These are phyloP conservation scores for Kodamaea alishanica DNA, from an alignment of 1,139 yeast genomes.

Conservation along the genomic window DNA sequence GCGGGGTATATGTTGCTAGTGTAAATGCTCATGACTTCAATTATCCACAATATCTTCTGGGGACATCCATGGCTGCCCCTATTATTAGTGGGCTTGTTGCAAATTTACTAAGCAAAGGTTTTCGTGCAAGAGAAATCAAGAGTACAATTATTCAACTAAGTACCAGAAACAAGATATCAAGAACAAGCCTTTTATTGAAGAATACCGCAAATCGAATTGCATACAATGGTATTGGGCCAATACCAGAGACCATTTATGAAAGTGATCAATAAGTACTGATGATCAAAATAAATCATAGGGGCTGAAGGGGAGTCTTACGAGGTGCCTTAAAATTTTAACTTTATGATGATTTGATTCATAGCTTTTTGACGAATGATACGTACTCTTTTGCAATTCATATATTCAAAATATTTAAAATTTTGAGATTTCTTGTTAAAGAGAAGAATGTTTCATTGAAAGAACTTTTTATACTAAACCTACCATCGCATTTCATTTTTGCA, in stretches of 20 bases:
- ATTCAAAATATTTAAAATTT: too few relatives aligned
- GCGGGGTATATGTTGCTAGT: conserved; percentile 66
- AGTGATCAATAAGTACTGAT: background rate
- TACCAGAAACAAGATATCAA: conserved; percentile 34
- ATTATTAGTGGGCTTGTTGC: conserved; percentile 73
- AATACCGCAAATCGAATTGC: conserved; percentile 42
- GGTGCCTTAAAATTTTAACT: too few relatives aligned
- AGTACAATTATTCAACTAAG: conserved; percentile 36
- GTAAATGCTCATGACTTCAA: conserved; percentile 24
- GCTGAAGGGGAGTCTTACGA: too few relatives aligned
- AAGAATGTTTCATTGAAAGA: too few relatives aligned
- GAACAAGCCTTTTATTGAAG: conserved; percentile 26
- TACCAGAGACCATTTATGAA: conserved; percentile 3
- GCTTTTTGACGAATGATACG: too few relatives aligned
- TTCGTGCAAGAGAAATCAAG: conserved; percentile 39
- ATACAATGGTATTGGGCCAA: conserved; percentile 28
- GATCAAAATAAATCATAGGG: background rate
- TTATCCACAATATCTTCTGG: conserved; percentile 52
- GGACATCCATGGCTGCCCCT: conserved; percentile 90
- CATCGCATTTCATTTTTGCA: too few relatives aligned
- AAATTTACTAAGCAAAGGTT: conserved; percentile 58
- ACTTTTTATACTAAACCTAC: too few relatives aligned
- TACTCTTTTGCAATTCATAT: too few relatives aligned
- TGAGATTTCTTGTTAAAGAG: too few relatives aligned
- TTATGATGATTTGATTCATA: too few relatives aligned